Conservation (phyloP, 2,329 filamentous ascomycete species). For the Sphaerulina populicola region DNA sequence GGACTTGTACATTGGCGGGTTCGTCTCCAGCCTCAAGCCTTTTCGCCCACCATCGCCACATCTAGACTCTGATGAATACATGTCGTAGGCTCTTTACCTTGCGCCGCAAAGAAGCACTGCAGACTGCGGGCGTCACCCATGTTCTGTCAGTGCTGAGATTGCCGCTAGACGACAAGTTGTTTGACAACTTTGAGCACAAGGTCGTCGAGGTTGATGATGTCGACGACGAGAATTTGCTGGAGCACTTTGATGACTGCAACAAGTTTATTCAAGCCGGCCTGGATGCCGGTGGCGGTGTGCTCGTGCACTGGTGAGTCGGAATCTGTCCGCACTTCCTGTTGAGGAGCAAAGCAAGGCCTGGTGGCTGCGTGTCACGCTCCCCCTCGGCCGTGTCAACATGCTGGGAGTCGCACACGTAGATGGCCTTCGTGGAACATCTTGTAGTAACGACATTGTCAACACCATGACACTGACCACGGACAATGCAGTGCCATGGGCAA, state of each 20-base stretch:
- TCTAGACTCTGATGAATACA: constrained; percentile 23
- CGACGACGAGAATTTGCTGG: constrained; percentile 76
- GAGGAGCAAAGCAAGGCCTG: constrained; percentile 46
- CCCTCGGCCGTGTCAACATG: background rate
- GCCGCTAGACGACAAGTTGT: constrained; percentile 48
- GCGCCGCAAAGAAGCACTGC: constrained; percentile 60
- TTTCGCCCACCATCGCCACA: constrained; percentile 9
- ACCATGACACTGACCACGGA: constrained; percentile 4
- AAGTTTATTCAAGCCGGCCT: constrained; percentile 76
- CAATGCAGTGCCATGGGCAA: constrained; percentile 76
- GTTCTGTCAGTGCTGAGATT: constrained; percentile 73
- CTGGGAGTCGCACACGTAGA: background rate
- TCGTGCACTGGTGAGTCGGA: constrained; percentile 60
- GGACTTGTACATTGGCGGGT: constrained; percentile 74
- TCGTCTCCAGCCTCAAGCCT: constrained; percentile 31
- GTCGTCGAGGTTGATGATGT: constrained; percentile 83
- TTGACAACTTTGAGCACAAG: constrained; percentile 56
- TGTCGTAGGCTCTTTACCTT: constrained; percentile 64
- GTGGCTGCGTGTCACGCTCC: constrained; percentile 1
- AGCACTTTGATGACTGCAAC: constrained; percentile 69
- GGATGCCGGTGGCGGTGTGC: constrained; percentile 51
- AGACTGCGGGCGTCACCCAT: constrained; percentile 72
- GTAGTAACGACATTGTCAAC: background rate
- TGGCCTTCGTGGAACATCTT: background rate
- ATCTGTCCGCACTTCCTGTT: constrained; percentile 1